Base-by-base conservation (phyloP, 2,329 filamentous ascomycete genomes). In the Diaporthe sp. region DNA sequence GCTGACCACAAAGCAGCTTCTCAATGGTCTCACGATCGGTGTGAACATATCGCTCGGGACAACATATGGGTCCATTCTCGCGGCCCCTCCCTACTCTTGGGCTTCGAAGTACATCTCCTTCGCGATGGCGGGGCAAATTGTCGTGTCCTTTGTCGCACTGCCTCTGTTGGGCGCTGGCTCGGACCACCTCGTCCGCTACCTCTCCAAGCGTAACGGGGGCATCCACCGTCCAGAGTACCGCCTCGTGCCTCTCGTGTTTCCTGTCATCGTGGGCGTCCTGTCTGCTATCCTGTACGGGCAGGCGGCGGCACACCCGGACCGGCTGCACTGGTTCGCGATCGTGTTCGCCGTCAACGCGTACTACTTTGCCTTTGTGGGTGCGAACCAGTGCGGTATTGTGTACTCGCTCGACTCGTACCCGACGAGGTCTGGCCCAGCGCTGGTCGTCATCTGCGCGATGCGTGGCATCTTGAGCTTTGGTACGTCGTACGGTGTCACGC, bases 391-490 rank as follows among this genome's bases (percentile, higher is more conserved):
- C 5, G 85, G 82, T 0, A 86, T 87, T 68, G 86, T 85, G 0
- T 87, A 86, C 75, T 78, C 86, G 6, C 82, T 88, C 3, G 86
- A 88, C 73, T 82, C 83, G 1, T 88, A 87, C 73, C 86, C 86
- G 1, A 81, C 82, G 3, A 81, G 84, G 3, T 83, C 85, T 5
- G 85, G 85, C 0, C 84, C 86, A 0, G 75, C 87, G 2, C 78
- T 88, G 28, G 83, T 88, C 4, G 83, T 88, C 49, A 85, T 88
- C 42, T 87, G 85, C 68, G 85, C 86, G 6, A 82, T 87, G 77
- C 81, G 86, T 2, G 86, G 86, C 0, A 83, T 88, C 57, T 84
- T 88, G 12, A 85, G 83, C 1, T 88, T 88, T 70, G 86, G 86
- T 78, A 76, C 79, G 9, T 78, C 75, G 61, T 81, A 81, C 49